Evolutionary conservation across 192 early-diverging fungal species (phyloP), one percentile per base, ranked within the genome.

Genomic region (Gonapodya prolifera): DNA sequence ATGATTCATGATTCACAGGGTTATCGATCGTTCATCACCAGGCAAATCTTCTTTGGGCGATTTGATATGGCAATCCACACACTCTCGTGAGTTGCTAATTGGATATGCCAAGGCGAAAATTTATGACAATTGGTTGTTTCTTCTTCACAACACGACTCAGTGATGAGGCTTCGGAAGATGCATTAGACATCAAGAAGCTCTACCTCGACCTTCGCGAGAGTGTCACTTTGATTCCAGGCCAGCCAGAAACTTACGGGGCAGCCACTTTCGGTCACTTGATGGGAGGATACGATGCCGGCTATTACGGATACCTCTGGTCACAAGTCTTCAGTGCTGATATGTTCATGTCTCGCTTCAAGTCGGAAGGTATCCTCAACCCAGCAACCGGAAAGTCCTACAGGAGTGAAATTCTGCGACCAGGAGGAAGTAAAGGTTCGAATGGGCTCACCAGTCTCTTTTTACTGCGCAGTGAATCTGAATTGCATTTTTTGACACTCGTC

Each of bases 271-370:
- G 89, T 0, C 92, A 94, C 79, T 82, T 94, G 75, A 89, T 90
- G 83, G 88, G 89, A 71, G 92, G 91, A 69, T 93, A 92, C 79
- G 91, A 91, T 77, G 87, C 90, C 2, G 85, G 81, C 31, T 93
- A 93, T 79, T 94, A 92, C 77, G 92, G 92, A 0, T 94, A 94
- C 76, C 80, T 92, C 77, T 94, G 89, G 88, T 88, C 89, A 2
- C 86, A 92, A 84, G 91, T 93, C 71, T 94, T 89, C 79, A 89
- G 91, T 1, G 90, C 90, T 34, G 94, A 95, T 83, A 91, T 95
- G 87, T 95, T 86, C 80, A 92, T 84, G 34, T 85, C 87, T 33
- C 85, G 90, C 23, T 93, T 93, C 81, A 82, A 86, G 71, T 85
- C 84, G n/a, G 86, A 91, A 23, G 83, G 84, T 31, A 83, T 93